A percentile compares a stretch with the other conserved stretches of the same genome.
Evolutionary conservation across 768 basidiomycete genomes (phyloP).

Genomic region (Clavulina sp.): DNA sequence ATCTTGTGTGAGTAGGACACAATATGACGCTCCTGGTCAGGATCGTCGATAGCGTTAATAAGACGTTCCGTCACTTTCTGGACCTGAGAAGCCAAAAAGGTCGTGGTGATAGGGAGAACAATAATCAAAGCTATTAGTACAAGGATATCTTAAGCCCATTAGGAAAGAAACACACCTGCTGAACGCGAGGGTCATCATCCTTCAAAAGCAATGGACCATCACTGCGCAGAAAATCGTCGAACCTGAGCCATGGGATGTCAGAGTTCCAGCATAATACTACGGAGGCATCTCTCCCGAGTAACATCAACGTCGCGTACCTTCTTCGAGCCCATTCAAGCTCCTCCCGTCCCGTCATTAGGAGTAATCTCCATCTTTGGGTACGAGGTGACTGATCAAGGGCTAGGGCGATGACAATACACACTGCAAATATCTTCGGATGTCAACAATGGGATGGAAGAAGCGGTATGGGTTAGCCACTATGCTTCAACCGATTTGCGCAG

Average conservation of each 20-base stretch:
- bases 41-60: constrained; percentile 22
- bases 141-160: background rate
- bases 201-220: constrained; percentile 22
- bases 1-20: constrained; percentile 10
- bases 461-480: background rate
- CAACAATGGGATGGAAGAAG: background rate
- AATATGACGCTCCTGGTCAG: constrained; percentile 13
- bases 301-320: too few relatives aligned
- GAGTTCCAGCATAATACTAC: background rate
- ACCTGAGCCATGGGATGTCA: constrained; percentile 13
- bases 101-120: background rate
- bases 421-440: constrained; percentile 20
- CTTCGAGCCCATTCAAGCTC: constrained; percentile 26
- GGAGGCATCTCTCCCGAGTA: background rate
- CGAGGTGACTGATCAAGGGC: constrained; percentile 24
- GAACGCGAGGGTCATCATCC: constrained; percentile 18
- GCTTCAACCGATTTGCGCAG: background rate
- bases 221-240: constrained; percentile 20
- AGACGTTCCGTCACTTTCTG: constrained; percentile 21
- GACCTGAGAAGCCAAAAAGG: constrained; percentile 5
- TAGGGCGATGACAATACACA: constrained; percentile 25
- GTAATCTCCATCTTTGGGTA: constrained; percentile 25
- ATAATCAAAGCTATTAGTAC: background rate
- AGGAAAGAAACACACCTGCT: constrained; percentile 15
- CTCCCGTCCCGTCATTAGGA: constrained; percentile 27